Evolutionary conservation across 768 basidiomycete genomes (phyloP), one percentile per base, ranked within the genome.

Genomic region (Mycena rebaudengoi): DNA sequence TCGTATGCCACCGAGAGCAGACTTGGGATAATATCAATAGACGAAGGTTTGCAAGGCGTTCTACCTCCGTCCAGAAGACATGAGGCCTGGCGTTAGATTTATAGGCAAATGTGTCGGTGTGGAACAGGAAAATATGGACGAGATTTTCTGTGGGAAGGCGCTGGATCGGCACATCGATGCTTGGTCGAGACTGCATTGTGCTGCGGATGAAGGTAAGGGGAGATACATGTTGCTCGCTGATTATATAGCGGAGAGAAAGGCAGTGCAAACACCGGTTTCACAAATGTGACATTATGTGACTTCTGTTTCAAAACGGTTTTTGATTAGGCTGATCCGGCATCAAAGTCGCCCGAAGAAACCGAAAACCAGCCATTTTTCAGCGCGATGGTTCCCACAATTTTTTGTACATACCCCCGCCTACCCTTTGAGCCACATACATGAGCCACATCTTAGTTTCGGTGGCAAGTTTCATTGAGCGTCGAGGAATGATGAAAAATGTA

Each of bases 11-110:
- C 41, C 51, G 33, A 35, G 53, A 54, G 53, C 53, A 54, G 53
- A 54, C 53, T 54, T 54, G 53, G 20, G 40, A 54, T 54, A 54
- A 54, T 43, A 40, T 54, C 53, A 54, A 54, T 28, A 54, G 32
- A 54, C 40, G 39, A 29, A 54, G 37, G 53, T 54, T 54, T 21
- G 53, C 40, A 41, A 54, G 53, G 40, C 32, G 12, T 54, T 54
- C 53, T 25, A 54, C 28, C 53, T 54, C 53, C 39, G 28, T 54
- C 28, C 29, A 40, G 20, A 54, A 54, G n/a, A 21, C 32, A 29
- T 21, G 53, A n/a, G 28, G 39, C 53, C n/a, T 40, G 32, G 43
- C 40, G 28, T 33, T 32, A 43, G 53, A 54, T 54, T 28, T 54
- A 54, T 54, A 54, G 53, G 53, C 50, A 52, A 39, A 52, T 52